Conservation (phyloP, 2,329 filamentous ascomycete species). For the Corinectria fuckeliana region DNA sequence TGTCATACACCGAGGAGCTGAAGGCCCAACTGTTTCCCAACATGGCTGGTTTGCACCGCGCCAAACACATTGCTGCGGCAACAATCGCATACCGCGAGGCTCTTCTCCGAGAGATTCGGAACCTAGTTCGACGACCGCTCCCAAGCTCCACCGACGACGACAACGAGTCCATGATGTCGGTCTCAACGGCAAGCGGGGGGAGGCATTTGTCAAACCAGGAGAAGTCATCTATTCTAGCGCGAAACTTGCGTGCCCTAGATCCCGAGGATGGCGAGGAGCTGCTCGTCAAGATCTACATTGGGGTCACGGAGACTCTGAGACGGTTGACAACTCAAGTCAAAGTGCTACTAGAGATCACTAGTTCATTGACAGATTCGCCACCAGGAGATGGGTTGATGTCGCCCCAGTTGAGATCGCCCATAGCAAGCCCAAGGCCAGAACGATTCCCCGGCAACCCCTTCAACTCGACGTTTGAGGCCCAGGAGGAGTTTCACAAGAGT, state of each 20-base stretch:
- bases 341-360: constrained; percentile 91
- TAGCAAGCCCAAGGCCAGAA: constrained; percentile 57
- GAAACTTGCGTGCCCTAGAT: constrained; percentile 85
- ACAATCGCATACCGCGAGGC: constrained; percentile 85
- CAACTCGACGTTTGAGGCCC: constrained; percentile 54
- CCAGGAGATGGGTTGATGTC: constrained; percentile 52
- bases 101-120: constrained; percentile 84
- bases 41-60: constrained; percentile 80
- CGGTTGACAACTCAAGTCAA: constrained; percentile 91
- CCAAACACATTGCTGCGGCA: constrained; percentile 79
- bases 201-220: constrained; percentile 79
- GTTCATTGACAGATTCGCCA: constrained; percentile 63
- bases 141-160: constrained; percentile 96
- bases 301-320: constrained; percentile 84
- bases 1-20: constrained; percentile 73
- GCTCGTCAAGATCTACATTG: constrained; percentile 82
- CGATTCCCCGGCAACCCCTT: constrained; percentile 33
- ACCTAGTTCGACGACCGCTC: constrained; percentile 81
- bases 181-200: constrained; percentile 76
- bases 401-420: constrained; percentile 57
- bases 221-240: constrained; percentile 85
- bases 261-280: constrained; percentile 84
- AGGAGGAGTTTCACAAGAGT: constrained; percentile 78
- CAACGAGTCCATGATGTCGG: constrained; percentile 85
- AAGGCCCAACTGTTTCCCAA: constrained; percentile 73